Conservation (phyloP, 1,284 basidiomycete species). For the Puccinia horiana region DNA sequence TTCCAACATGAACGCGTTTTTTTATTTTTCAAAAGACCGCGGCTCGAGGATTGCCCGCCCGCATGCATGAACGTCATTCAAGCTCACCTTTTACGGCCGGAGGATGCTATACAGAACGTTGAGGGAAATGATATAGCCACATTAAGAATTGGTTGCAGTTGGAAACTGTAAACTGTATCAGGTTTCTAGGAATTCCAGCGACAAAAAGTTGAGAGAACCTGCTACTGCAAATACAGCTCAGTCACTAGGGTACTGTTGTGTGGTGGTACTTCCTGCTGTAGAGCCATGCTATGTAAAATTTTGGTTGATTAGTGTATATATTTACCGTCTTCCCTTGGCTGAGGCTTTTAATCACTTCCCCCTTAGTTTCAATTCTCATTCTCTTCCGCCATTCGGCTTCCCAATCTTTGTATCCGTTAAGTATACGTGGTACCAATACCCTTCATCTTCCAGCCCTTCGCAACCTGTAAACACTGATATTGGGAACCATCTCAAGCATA, state of each 20-base stretch:
- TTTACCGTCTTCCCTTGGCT: not conserved
- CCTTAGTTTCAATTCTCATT: not conserved
- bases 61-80: not conserved
- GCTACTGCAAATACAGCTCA: not conserved
- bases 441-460: not conserved
- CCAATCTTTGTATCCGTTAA: not conserved
- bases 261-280: not conserved
- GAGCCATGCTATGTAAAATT: not conserved
- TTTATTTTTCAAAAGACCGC: not conserved
- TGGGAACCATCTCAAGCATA: not conserved
- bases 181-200: constrained; percentile 6
- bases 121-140: constrained; percentile 7
- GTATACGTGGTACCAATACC: not conserved
- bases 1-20: not conserved
- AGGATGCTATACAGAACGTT: constrained; percentile 8
- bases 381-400: not conserved
- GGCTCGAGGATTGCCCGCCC: not conserved
- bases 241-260: not conserved
- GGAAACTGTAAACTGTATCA: constrained; percentile 8
- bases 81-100: not conserved
- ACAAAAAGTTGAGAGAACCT: not conserved
- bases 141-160: constrained; percentile 10
- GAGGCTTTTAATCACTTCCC: not conserved
- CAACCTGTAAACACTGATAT: not conserved
- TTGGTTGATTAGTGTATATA: not conserved